A percentile compares a stretch with the other conserved stretches of the same genome.
Conservation (phyloP, 768 basidiomycete genomes). For the Gloeostereum incarnatum region DNA sequence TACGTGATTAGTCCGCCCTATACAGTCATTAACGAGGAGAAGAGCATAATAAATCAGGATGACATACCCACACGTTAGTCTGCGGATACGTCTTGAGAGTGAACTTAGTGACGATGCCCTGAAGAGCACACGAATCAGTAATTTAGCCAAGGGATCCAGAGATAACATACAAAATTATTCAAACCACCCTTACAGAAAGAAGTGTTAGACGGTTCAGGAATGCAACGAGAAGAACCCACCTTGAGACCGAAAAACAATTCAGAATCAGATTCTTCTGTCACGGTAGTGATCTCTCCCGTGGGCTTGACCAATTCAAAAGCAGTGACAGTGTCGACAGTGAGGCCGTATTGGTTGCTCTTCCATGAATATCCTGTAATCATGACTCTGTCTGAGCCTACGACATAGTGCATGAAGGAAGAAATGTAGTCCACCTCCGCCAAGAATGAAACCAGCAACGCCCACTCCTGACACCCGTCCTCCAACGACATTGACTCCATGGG, state of each 20-base stretch:
- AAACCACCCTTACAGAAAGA: conserved; percentile 37
- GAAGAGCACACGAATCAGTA: background rate
- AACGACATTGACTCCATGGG: conserved; percentile 27
- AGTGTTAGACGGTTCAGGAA: background rate
- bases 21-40: background rate
- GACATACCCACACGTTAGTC: conserved; percentile 49
- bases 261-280: conserved; percentile 20
- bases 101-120: conserved; percentile 55
- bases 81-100: conserved; percentile 46
- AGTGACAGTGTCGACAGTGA: conserved; percentile 28
- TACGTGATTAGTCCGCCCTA: conserved; percentile 43
- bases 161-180: conserved; percentile 42
- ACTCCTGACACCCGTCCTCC: conserved; percentile 33
- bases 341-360: conserved; percentile 31
- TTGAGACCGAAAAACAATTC: conserved; percentile 38
- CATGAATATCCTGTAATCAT: conserved; percentile 31
- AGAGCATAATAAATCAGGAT: background rate
- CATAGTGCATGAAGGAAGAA: too few species aligned
- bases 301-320: conserved; percentile 31
- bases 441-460: conserved; percentile 29
- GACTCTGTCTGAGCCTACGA: too few species aligned
- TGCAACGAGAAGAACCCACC: conserved; percentile 14
- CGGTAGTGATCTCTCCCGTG: conserved; percentile 22
- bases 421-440: conserved; percentile 34
- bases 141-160: conserved; percentile 5